Evolutionary conservation across 2,329 filamentous ascomycete genomes (phyloP), one percentile per base, ranked within the genome.

Genomic region (Didymella segeticola): DNA sequence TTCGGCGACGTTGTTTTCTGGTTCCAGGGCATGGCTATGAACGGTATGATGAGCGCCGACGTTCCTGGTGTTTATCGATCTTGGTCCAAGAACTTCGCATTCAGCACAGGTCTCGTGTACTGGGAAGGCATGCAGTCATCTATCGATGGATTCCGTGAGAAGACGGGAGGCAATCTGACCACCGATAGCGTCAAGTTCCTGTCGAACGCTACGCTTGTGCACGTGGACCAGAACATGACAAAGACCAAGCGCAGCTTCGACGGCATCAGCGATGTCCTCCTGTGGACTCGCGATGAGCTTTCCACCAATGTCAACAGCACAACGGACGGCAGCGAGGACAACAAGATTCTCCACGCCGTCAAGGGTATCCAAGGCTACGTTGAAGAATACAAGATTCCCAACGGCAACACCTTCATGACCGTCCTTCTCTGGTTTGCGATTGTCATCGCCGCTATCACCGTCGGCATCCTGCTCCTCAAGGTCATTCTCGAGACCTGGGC

Each of bases 401-500:
- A 89, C 63, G 87, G 90, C 42, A 96, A 97, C 78, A 92, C 91
- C 1, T 98, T 98, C 79, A 96, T 99, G 93, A 97, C 91, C 0
- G 87, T 96, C 4, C 83, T 98, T 1, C 80, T 98, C 45, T 80
- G 97, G 55, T 93, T 96, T 56, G 90, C 91, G 58, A 95, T 96
- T 61, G 82, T 96, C 46, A 85, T 98, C 60, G 93, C 87, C 4
- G 84, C 85, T 27, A 93, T 97, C 61, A 88, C 90, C 36, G 89
- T 96, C 20, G 86, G 90, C 22, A 93, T 98, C 62, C 81, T 98
- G 23, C 83, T 98, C 5, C 83, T 96, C 77, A 99, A 98, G 80
- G 86, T 96, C 53, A 86, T 97, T 45, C 84, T 99, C 43, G 95
- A 98, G 77, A 80, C 86, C 31, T 97, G 93, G 91, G 89, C 92